Percentiles rank a stretch among this genome's conserved stretches.
These are phyloP conservation scores for Xylariales sp. DNA, from an alignment of 2,329 filamentous ascomycete genomes.

Conservation along the genomic window DNA sequence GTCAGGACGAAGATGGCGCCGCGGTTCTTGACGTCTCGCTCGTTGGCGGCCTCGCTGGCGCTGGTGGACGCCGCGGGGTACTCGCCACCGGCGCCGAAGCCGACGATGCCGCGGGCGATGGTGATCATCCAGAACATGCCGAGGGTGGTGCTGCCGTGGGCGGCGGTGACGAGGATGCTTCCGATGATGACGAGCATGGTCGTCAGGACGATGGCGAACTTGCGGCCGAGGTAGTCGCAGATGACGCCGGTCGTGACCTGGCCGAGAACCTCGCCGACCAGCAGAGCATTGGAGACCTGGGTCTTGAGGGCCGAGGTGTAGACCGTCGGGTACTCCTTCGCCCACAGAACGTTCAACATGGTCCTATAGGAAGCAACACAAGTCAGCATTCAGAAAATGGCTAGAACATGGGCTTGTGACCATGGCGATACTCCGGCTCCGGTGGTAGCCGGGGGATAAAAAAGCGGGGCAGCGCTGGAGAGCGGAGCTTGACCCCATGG, in stretches of 20 bases:
- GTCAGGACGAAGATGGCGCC: conserved; percentile 38
- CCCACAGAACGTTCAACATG: conserved; percentile 6
- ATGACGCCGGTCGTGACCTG: conserved; percentile 34
- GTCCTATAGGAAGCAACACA: too few relatives aligned
- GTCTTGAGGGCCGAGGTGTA: conserved; percentile 30
- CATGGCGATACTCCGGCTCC: too few relatives aligned
- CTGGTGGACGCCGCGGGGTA: conserved; percentile 35
- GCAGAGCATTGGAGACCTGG: conserved; percentile 32
- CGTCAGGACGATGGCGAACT: conserved; percentile 38
- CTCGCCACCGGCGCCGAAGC: conserved; percentile 40
- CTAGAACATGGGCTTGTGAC: too few relatives aligned
- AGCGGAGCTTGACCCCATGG: too few relatives aligned
- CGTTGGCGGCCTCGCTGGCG: conserved; percentile 43
- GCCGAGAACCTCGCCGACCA: conserved; percentile 36
- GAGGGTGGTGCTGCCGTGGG: conserved; percentile 36
- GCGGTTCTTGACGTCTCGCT: conserved; percentile 33
- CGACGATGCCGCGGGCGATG: conserved; percentile 40
- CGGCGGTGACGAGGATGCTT: conserved; percentile 38
- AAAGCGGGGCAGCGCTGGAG: too few relatives aligned
- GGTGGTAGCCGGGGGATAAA: too few relatives aligned
- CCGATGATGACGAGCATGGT: conserved; percentile 41
- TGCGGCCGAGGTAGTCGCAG: conserved; percentile 41
- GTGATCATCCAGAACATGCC: conserved; percentile 52
- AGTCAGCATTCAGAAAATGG: too few relatives aligned
- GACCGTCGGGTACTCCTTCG: conserved; percentile 19